A percentile compares a stretch with the other conserved stretches of the same genome.
Conservation (phyloP, 768 basidiomycete species). For the Lentinus brumalis region DNA sequence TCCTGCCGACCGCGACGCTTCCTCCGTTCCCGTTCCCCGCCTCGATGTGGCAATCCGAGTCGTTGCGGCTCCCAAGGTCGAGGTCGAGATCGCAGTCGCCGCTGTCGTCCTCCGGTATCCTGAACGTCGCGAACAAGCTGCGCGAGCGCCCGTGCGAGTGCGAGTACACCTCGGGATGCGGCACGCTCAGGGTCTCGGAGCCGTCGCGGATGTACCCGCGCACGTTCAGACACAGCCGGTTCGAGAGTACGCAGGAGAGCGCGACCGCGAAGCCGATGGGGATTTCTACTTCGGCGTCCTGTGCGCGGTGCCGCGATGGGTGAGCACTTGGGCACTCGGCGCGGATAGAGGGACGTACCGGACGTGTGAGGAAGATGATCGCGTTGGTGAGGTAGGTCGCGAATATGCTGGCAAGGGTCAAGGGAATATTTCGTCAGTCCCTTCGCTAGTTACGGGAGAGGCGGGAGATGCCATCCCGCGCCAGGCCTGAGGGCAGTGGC, state of each 20-base stretch:
- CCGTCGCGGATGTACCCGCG: constrained; percentile 34
- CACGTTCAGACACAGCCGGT: constrained; percentile 57
- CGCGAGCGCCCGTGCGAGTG: background rate
- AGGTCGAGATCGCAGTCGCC: background rate
- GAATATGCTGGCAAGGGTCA: constrained; percentile 45
- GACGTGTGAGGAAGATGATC: constrained; percentile 29
- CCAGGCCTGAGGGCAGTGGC: no score
- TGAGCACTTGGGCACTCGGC: constrained; percentile 41
- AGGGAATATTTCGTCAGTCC: background rate
- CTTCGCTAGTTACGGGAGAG: no score
- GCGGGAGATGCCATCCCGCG: no score
- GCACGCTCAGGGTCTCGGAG: background rate
- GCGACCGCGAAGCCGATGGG: constrained; percentile 61
- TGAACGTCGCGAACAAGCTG: background rate
- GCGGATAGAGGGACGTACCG: constrained; percentile 26
- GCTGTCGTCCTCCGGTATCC: background rate
- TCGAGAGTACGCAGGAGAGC: constrained; percentile 59
- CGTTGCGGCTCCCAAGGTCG: background rate
- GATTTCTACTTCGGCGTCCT: constrained; percentile 41
- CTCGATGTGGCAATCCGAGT: background rate
- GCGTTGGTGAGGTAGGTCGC: constrained; percentile 54
- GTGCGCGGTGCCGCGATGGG: constrained; percentile 32
- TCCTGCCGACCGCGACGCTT: background rate
- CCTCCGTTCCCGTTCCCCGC: background rate
- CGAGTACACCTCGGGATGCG: background rate